Conservation (phyloP, 345 rosid species). For the Citrus sp. region DNA sequence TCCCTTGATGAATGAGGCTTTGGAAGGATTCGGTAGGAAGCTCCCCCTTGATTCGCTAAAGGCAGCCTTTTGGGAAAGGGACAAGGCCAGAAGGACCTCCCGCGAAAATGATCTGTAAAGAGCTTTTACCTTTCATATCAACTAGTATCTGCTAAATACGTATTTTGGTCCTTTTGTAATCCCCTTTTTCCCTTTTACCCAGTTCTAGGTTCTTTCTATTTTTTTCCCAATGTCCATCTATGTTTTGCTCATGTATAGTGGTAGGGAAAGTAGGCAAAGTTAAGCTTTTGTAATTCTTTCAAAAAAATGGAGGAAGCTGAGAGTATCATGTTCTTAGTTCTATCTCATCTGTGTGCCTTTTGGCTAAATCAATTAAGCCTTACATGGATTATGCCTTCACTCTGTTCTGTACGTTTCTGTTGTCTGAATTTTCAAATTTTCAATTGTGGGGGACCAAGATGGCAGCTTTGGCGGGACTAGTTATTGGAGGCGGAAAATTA, state of each 20-base stretch:
- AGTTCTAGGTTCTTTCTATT: neutral
- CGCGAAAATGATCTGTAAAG: slow-evolving; percentile 25
- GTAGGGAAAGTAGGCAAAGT: slow-evolving; percentile 27
- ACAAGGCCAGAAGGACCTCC: slow-evolving; percentile 36
- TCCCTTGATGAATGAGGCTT: slow-evolving; percentile 40
- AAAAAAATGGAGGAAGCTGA: slow-evolving; percentile 22
- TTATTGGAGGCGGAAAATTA: neutral
- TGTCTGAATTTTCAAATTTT: neutral
- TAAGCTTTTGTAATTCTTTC: slow-evolving; percentile 30
- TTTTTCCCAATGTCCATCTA: slow-evolving; percentile 17
- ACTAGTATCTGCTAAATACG: slow-evolving; percentile 2
- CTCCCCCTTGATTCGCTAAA: slow-evolving; percentile 45
- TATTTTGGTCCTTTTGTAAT: neutral
- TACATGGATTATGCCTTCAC: neutral
- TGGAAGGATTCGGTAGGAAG: slow-evolving; percentile 63
- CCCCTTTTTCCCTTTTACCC: neutral
- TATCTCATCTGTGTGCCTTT: slow-evolving; percentile 1
- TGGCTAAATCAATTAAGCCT: slow-evolving; percentile 18
- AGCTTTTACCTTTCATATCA: neutral
- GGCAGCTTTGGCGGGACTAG: neutral
- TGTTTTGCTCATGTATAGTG: slow-evolving; percentile 51
- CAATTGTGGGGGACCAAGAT: slow-evolving; percentile 2
- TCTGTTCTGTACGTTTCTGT: neutral
- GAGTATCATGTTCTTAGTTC: neutral
- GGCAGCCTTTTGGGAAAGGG: slow-evolving; percentile 41